These are phyloP conservation scores for Rhizopogon salebrosus DNA, from an alignment of 768 basidiomycete species.

Conservation along the genomic window DNA sequence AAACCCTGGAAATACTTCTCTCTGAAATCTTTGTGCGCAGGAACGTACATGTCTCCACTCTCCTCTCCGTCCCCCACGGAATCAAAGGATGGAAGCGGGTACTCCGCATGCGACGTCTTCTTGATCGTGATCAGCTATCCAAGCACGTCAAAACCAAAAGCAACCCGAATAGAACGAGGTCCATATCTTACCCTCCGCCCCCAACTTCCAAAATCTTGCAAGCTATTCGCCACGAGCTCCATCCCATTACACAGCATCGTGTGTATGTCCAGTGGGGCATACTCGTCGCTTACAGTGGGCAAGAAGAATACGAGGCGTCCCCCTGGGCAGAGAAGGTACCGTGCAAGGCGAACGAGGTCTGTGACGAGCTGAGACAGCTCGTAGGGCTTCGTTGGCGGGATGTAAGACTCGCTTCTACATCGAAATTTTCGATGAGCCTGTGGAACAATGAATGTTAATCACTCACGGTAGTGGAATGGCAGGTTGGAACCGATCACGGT, in stretches of 20 bases:
- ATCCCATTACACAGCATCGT: constrained; percentile 80
- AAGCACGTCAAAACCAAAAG: constrained; percentile 1
- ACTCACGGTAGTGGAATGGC: constrained; percentile 42
- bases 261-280: constrained; percentile 81
- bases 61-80: constrained; percentile 7
- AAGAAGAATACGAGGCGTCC: constrained; percentile 96
- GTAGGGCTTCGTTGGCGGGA: constrained; percentile 90
- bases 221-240: constrained; percentile 80
- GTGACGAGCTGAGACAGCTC: constrained; percentile 78
- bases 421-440: neutral
- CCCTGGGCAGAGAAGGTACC: constrained; percentile 77
- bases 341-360: constrained; percentile 77
- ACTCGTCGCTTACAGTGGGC: constrained; percentile 88
- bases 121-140: constrained; percentile 89
- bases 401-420: constrained; percentile 61
- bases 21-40: constrained; percentile 87
- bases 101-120: constrained; percentile 47
- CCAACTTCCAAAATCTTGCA: constrained; percentile 95
- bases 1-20: constrained; percentile 87
- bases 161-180: neutral
- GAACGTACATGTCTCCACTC: constrained; percentile 37
- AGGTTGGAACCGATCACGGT: constrained; percentile 18
- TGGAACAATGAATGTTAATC: neutral
- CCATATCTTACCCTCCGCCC: constrained; percentile 68
- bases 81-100: constrained; percentile 54